phyloP scores from a whole-genome alignment of 108 stramenopile species.

The Cyclotella kingstonii region DNA sequence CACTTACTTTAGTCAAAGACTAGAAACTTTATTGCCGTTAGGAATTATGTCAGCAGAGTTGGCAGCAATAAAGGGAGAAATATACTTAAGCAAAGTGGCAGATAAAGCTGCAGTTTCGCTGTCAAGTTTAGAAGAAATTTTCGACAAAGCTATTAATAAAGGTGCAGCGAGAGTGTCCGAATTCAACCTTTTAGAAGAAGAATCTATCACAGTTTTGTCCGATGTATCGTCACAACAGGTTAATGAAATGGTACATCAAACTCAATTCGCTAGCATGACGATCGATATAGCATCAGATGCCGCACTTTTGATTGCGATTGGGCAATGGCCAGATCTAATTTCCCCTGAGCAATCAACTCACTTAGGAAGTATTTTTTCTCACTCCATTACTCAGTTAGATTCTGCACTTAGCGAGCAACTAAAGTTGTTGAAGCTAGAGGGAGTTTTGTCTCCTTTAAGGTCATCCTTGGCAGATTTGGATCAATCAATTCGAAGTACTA shows the following conservation, averaged over 20 bases:
- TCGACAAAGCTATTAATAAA: slow-evolving; percentile 49
- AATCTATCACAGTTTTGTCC: slow-evolving; percentile 21
- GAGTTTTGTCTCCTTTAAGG: slow-evolving; percentile 69
- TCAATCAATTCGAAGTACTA: slow-evolving; percentile 54
- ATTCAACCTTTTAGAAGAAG: slow-evolving; percentile 45
- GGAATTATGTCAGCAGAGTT: slow-evolving; percentile 60
- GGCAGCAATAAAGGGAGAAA: slow-evolving; percentile 80
- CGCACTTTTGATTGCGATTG: slow-evolving; percentile 68
- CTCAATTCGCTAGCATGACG: slow-evolving; percentile 58
- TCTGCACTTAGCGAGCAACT: slow-evolving; percentile 62
- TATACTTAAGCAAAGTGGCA: slow-evolving; percentile 69
- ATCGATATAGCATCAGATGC: slow-evolving; percentile 66
- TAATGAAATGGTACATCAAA: slow-evolving; percentile 70
- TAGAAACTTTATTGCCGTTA: slow-evolving; percentile 67
- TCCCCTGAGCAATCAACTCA: slow-evolving; percentile 61
- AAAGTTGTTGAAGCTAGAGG: slow-evolving; percentile 75
- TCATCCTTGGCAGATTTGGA: slow-evolving; percentile 71
- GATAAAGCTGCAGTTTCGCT: slow-evolving; percentile 68
- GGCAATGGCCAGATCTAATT: slow-evolving; percentile 85
- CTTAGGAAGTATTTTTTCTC: slow-evolving; percentile 66
- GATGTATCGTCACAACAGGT: slow-evolving; percentile 67
- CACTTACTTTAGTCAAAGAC: slow-evolving; percentile 53
- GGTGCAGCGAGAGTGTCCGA: slow-evolving; percentile 40
- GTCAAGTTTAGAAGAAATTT: slow-evolving; percentile 57
- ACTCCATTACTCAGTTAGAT: slow-evolving; percentile 68